Percentiles rank a stretch among this genome's conserved stretches.
phyloP scores from a whole-genome alignment of 148 eudicot species.

The Rhododendron kiyosumense region DNA sequence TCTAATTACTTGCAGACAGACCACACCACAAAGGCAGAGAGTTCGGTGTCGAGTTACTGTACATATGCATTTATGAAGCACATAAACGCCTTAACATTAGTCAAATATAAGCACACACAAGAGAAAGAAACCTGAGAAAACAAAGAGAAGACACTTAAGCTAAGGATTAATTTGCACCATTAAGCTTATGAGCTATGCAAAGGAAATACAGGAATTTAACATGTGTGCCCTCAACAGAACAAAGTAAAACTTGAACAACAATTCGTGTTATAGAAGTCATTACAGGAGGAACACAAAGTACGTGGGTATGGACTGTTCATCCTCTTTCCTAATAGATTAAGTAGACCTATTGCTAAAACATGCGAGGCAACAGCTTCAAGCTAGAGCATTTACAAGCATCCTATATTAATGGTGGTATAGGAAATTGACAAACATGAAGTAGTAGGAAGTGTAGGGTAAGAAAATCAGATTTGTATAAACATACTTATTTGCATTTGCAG shows the following conservation, averaged over 20 bases:
- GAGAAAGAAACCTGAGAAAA: neutral
- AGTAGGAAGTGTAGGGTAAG: neutral
- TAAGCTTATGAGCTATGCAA: neutral
- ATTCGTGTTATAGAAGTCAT: neutral
- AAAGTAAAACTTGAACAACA: neutral
- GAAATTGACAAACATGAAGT: neutral
- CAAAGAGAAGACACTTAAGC: neutral
- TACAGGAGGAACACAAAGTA: neutral
- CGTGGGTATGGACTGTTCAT: neutral
- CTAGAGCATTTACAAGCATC: neutral
- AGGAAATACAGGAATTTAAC: neutral
- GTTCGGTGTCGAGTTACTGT: neutral
- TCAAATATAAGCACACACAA: neutral
- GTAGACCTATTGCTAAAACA: neutral
- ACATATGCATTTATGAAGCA: neutral
- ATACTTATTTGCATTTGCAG: neutral
- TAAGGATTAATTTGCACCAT: neutral
- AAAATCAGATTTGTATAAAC: neutral
- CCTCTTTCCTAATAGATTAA: neutral
- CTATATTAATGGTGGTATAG: neutral
- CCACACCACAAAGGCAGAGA: neutral
- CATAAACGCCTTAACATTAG: neutral
- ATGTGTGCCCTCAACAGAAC: neutral
- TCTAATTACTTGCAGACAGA: neutral
- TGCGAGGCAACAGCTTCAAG: neutral